Evolutionary conservation across 129 eudicot genomes (phyloP).

Genomic region (Pulicaria dysenterica): DNA sequence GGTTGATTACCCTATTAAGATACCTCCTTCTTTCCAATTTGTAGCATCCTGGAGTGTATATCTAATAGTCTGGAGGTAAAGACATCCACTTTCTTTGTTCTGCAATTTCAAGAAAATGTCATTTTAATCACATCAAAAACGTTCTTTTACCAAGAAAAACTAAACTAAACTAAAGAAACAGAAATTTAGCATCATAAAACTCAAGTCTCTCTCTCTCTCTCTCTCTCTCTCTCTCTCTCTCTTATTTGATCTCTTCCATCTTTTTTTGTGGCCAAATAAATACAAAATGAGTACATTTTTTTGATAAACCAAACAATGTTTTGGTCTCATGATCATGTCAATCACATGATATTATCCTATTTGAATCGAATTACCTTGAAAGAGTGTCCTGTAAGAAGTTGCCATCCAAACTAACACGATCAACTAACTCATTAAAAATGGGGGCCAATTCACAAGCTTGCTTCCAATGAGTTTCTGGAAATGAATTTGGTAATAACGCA

Average conservation of each 20-base stretch:
- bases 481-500: constrained; percentile 71
- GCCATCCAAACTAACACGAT: constrained; percentile 91
- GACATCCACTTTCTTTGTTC: constrained; percentile 85
- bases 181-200: not conserved
- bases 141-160: not conserved
- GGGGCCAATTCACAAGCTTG: constrained; percentile 97
- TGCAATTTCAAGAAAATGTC: constrained; percentile 34
- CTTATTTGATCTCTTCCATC: no score
- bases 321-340: not conserved
- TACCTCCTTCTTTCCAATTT: constrained; percentile 83
- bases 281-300: not conserved
- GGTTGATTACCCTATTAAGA: constrained; percentile 23
- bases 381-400: constrained; percentile 84
- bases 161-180: not conserved
- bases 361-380: constrained; percentile 47
- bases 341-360: not conserved
- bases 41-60: constrained; percentile 86
- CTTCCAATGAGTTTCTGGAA: constrained; percentile 72
- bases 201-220: no score
- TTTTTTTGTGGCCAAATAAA: no score
- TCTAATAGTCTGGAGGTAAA: constrained; percentile 89
- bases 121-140: constrained; percentile 1
- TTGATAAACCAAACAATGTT: not conserved
- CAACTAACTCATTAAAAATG: constrained; percentile 85
- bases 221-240: no score